These are phyloP conservation scores for Gossypium longicalyx DNA, from an alignment of 345 rosid species.

Conservation along the genomic window DNA sequence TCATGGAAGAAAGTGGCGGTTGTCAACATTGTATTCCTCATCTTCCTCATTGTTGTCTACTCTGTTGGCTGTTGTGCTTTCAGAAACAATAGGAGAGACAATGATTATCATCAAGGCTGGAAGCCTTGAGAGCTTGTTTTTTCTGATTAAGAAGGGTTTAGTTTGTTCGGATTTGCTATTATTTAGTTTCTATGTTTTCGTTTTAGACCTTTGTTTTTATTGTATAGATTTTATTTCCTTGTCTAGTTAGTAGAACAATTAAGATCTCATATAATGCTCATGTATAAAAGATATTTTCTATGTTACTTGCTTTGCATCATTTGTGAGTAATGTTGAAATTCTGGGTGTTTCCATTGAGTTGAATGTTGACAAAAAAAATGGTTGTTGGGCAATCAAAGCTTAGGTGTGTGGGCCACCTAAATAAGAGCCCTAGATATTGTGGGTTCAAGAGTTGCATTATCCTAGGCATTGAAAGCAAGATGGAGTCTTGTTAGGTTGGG, in stretches of 20 bases:
- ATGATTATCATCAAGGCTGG: conserved; percentile 12
- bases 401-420: background rate
- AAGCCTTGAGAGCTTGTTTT: conserved; percentile 17
- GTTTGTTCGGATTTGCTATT: background rate
- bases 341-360: background rate
- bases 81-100: conserved; percentile 56
- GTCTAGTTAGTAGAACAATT: background rate
- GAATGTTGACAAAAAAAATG: background rate
- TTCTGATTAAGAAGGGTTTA: background rate
- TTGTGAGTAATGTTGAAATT: background rate
- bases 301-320: background rate
- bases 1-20: conserved; percentile 77
- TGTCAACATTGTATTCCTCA: conserved; percentile 58
- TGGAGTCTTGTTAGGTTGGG: background rate
- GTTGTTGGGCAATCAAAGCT: background rate
- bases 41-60: conserved; percentile 62
- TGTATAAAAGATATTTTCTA: background rate
- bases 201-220: background rate
- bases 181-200: background rate
- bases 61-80: conserved; percentile 82
- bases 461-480: background rate
- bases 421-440: background rate
- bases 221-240: background rate
- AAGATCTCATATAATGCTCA: no score
- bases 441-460: no score